A percentile compares a stretch with the other conserved stretches of the same genome.
Evolutionary conservation across 2,329 filamentous ascomycete genomes (phyloP).

Genomic region (Rhynchosporium graminicola): DNA sequence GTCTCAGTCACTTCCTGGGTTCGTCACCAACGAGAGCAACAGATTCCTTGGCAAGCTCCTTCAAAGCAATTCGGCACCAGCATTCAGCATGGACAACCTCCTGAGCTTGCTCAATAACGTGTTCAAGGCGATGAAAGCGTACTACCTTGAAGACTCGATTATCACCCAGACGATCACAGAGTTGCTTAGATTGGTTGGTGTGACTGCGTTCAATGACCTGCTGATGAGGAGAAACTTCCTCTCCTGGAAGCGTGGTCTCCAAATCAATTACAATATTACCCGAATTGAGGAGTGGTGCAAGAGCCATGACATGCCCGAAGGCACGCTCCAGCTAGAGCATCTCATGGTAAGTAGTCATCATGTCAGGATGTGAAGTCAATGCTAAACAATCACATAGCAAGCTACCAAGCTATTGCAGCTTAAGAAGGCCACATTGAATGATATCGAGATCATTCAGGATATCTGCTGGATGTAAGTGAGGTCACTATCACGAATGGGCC

Average conservation of each 20-base stretch:
- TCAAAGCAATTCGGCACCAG: constrained; percentile 83
- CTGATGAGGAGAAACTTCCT: constrained; percentile 98
- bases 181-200: constrained; percentile 86
- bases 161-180: constrained; percentile 95
- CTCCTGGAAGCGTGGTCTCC: constrained; percentile 97
- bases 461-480: constrained; percentile 97
- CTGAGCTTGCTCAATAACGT: constrained; percentile 94
- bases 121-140: constrained; percentile 98
- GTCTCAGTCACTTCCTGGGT: constrained; percentile 95
- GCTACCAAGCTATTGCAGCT: constrained; percentile 96
- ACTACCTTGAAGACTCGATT: constrained; percentile 94
- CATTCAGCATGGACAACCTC: constrained; percentile 99
- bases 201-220: constrained; percentile 97
- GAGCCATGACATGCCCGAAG: constrained; percentile 99
- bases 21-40: constrained; percentile 98
- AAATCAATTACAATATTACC: constrained; percentile 99
- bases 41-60: constrained; percentile 97
- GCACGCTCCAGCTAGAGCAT: constrained; percentile 95
- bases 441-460: constrained; percentile 99
- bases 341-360: constrained; percentile 70
- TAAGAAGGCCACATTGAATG: constrained; percentile 98
- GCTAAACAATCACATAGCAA: constrained; percentile 59
- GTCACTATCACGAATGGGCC: background rate
- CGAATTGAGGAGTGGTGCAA: constrained; percentile 99
- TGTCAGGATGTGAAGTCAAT: constrained; percentile 30